Evolutionary conservation across 805 yeast species (phyloP).

Genomic region (Saccharomycodes ludwigii): DNA sequence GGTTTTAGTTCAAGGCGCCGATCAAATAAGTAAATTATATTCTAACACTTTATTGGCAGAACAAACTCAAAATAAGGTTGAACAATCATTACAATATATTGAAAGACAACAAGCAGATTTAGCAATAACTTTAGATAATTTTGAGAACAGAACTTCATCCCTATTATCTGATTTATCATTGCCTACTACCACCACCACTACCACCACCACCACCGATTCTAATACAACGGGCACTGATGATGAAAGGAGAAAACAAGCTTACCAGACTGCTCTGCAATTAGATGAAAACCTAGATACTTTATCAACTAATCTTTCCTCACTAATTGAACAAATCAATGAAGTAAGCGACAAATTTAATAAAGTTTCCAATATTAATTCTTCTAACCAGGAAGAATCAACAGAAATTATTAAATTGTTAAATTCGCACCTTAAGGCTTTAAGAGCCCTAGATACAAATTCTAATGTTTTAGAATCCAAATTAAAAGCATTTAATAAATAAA

Average conservation of each 20-base stretch:
- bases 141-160: slow-evolving; percentile 40
- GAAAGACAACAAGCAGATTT: slow-evolving; percentile 89
- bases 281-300: slow-evolving; percentile 71
- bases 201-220: slow-evolving; percentile 8
- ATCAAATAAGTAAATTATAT: slow-evolving; percentile 66
- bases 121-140: slow-evolving; percentile 67
- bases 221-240: slow-evolving; percentile 37
- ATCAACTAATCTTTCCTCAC: slow-evolving; percentile 61
- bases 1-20: slow-evolving; percentile 72
- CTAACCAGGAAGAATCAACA: slow-evolving; percentile 29
- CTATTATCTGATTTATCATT: slow-evolving; percentile 26
- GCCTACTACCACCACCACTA: slow-evolving; percentile 14
- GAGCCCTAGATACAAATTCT: slow-evolving; percentile 73
- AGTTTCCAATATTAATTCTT: slow-evolving; percentile 28
- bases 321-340: slow-evolving; percentile 72
- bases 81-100: slow-evolving; percentile 74
- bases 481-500: slow-evolving; percentile 19
- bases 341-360: slow-evolving; percentile 73
- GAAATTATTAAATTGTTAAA: slow-evolving; percentile 74
- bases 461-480: slow-evolving; percentile 55
- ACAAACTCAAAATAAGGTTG: slow-evolving; percentile 71
- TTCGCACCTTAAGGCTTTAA: slow-evolving; percentile 80
- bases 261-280: slow-evolving; percentile 71
- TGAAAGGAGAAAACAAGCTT: slow-evolving; percentile 77
- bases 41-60: slow-evolving; percentile 74